A percentile compares a stretch with the other conserved stretches of the same genome.
phyloP scores from a whole-genome alignment of 1,139 yeast species.

The Blastobotrys petasosporus region DNA sequence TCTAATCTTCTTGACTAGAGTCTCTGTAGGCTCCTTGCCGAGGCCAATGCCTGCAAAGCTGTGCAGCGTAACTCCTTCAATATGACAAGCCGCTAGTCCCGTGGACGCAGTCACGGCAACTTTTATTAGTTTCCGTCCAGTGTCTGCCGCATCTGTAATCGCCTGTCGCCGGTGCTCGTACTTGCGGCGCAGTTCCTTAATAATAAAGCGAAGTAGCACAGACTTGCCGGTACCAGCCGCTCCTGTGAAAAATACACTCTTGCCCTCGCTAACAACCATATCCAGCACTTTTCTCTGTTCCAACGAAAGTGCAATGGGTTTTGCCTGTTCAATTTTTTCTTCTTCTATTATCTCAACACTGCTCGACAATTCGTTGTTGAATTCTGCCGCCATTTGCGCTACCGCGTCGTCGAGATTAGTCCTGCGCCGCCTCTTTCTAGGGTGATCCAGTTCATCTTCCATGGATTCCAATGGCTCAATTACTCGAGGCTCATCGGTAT shows the following conservation, averaged over 20 bases:
- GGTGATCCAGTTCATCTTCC: neutral
- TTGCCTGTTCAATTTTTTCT: neutral
- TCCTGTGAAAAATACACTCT: constrained; percentile 39
- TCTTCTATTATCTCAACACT: neutral
- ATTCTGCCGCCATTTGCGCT: constrained; percentile 3
- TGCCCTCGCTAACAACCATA: constrained; percentile 53
- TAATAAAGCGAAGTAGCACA: constrained; percentile 52
- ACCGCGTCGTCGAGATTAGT: constrained; percentile 4
- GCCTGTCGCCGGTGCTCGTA: constrained; percentile 19
- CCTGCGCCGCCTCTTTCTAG: constrained; percentile 1
- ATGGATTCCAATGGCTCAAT: no score
- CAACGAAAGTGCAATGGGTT: constrained; percentile 37
- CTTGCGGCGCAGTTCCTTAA: constrained; percentile 48
- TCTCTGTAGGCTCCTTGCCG: constrained; percentile 49
- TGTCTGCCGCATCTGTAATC: constrained; percentile 12
- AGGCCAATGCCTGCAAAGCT: constrained; percentile 75
- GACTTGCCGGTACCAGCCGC: constrained; percentile 31
- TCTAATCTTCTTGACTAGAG: constrained; percentile 43
- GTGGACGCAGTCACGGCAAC: constrained; percentile 91
- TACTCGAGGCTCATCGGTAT: no score
- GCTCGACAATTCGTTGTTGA: neutral
- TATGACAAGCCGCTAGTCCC: constrained; percentile 84
- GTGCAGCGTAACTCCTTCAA: constrained; percentile 82
- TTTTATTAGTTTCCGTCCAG: constrained; percentile 19
- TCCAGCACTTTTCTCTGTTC: constrained; percentile 69